Conservation (phyloP, 1,284 basidiomycete genomes). For the Trichosporon inkin region DNA sequence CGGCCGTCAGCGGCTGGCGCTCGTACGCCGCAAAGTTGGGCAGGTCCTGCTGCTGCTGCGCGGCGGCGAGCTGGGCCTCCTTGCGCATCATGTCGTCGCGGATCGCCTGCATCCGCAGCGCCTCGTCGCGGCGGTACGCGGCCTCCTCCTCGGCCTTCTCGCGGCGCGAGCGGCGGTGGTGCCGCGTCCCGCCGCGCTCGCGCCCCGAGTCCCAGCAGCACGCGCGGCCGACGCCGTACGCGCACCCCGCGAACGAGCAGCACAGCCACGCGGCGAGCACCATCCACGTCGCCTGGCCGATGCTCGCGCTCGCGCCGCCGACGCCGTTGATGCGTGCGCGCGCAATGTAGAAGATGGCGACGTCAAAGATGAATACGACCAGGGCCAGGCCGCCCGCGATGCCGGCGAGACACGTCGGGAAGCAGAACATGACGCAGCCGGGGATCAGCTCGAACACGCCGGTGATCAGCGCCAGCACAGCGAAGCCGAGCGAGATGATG, state of each 20-base stretch:
- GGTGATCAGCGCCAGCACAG: slow-evolving; percentile 67
- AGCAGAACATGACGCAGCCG: slow-evolving; percentile 77
- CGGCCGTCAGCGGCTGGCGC: slow-evolving; percentile 33
- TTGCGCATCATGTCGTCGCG: slow-evolving; percentile 37
- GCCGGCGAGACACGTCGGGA: slow-evolving; percentile 71
- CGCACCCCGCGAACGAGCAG: slow-evolving; percentile 77
- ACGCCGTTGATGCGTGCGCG: slow-evolving; percentile 70
- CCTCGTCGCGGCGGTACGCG: slow-evolving; percentile 17
- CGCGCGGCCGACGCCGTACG: slow-evolving; percentile 73
- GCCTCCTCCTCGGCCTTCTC: slow-evolving; percentile 30
- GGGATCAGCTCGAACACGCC: slow-evolving; percentile 78
- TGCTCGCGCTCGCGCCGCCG: slow-evolving; percentile 62
- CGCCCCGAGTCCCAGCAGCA: slow-evolving; percentile 62
- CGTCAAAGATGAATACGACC: slow-evolving; percentile 77
- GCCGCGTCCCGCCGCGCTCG: slow-evolving; percentile 61
- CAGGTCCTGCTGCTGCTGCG: slow-evolving; percentile 40
- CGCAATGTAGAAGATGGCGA: slow-evolving; percentile 78
- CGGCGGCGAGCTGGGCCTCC: background rate
- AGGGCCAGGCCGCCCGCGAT: slow-evolving; percentile 69
- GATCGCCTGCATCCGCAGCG: slow-evolving; percentile 40
- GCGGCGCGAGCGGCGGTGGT: slow-evolving; percentile 26
- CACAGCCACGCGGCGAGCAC: slow-evolving; percentile 77
- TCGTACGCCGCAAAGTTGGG: slow-evolving; percentile 40
- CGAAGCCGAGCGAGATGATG: slow-evolving; percentile 68
- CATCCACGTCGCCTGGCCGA: slow-evolving; percentile 78